phyloP scores from a whole-genome alignment of 2,329 filamentous ascomycete species.

The Fusarium sp. region DNA sequence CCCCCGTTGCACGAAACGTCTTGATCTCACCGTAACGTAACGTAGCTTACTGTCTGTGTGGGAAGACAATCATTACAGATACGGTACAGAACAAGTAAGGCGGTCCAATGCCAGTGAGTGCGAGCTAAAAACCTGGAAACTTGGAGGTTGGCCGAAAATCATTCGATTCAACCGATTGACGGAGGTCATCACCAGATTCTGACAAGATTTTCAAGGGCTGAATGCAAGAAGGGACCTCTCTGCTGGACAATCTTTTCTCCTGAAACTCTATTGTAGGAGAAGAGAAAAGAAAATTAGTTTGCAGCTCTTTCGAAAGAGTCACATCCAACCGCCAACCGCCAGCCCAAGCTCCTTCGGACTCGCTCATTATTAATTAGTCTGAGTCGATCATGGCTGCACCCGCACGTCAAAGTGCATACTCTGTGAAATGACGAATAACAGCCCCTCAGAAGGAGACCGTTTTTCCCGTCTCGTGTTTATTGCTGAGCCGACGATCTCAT shows the following conservation, averaged over 20 bases:
- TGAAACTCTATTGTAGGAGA: not conserved
- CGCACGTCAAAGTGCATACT: slow-evolving; percentile 17
- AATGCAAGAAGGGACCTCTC: slow-evolving; percentile 30
- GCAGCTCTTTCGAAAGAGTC: not conserved
- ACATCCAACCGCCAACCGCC: not conserved
- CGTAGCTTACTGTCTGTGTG: slow-evolving; percentile 16
- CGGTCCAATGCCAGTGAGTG: slow-evolving; percentile 1
- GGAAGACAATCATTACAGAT: slow-evolving; percentile 25
- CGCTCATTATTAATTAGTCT: slow-evolving; percentile 5
- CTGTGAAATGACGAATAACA: not conserved
- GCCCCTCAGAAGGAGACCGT: not conserved
- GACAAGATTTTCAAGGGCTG: not conserved
- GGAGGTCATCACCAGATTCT: slow-evolving; percentile 12
- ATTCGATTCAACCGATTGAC: slow-evolving; percentile 22
- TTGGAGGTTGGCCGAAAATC: slow-evolving; percentile 18
- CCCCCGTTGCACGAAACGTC: not conserved
- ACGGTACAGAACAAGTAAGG: slow-evolving; percentile 9
- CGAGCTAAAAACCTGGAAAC: slow-evolving; percentile 9
- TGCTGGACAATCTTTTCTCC: not conserved
- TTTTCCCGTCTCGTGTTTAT: slow-evolving; percentile 18
- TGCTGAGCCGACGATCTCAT: slow-evolving; percentile 25
- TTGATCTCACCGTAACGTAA: not conserved
- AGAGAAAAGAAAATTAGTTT: not conserved
- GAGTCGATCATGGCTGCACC: slow-evolving; percentile 30
- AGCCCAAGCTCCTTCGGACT: slow-evolving; percentile 15